phyloP scores from a whole-genome alignment of 1,284 basidiomycete genomes.

The Irpex sp. region DNA sequence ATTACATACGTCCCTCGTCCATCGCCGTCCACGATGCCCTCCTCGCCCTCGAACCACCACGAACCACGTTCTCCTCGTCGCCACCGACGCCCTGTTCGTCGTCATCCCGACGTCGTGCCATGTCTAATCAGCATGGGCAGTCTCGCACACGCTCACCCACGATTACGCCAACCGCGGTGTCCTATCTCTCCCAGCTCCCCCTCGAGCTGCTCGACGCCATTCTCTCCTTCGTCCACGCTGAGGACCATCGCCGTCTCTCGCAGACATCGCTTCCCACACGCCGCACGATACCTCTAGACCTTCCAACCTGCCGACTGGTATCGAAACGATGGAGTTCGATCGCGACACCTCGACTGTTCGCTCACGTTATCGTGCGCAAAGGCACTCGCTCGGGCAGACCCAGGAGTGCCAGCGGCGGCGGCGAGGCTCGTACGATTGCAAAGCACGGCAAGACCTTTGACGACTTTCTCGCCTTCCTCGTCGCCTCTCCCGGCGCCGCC shows the following conservation, averaged over 20 bases:
- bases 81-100: neutral
- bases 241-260: neutral
- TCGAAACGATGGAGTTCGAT: neutral
- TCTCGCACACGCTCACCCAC: neutral
- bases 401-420: neutral
- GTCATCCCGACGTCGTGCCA: neutral
- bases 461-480: neutral
- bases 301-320: neutral
- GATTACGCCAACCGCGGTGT: neutral
- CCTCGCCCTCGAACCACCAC: neutral
- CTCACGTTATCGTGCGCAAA: neutral
- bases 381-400: neutral
- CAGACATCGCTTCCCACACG: neutral
- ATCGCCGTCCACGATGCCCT: neutral
- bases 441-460: neutral
- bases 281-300: neutral
- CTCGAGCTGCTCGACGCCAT: constrained; percentile 1
- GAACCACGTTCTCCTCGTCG: too few species aligned
- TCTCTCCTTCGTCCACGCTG: neutral
- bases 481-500: neutral
- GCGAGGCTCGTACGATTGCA: too few species aligned
- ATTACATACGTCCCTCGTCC: neutral
- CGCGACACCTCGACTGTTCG: neutral
- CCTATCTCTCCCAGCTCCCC: neutral
- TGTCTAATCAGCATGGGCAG: neutral